phyloP scores from a whole-genome alignment of 768 basidiomycete genomes.

The Wakefieldia striispora region DNA sequence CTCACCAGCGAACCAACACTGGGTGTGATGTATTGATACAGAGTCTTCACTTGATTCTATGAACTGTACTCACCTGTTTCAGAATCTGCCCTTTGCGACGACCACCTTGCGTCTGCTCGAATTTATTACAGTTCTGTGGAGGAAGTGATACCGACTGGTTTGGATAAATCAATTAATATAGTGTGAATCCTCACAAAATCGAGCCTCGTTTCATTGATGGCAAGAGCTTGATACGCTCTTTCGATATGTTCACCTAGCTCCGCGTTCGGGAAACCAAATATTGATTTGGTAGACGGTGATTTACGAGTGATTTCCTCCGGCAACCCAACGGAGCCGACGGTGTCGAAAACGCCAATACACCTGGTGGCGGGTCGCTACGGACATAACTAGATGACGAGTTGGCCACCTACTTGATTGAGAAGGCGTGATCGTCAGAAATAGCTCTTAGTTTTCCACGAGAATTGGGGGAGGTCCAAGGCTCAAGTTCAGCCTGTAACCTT shows the following conservation, averaged over 20 bases:
- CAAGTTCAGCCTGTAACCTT: slow-evolving; percentile 43
- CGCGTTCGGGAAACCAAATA: slow-evolving; percentile 67
- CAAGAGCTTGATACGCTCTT: slow-evolving; percentile 66
- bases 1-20: slow-evolving; percentile 75
- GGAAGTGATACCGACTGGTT: background rate
- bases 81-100: slow-evolving; percentile 54
- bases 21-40: slow-evolving; percentile 6
- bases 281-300: slow-evolving; percentile 41
- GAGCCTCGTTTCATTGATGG: slow-evolving; percentile 60
- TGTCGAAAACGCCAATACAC: slow-evolving; percentile 75
- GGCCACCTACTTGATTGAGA: slow-evolving; percentile 57
- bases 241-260: slow-evolving; percentile 61
- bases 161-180: background rate
- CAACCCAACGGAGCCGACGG: slow-evolving; percentile 70
- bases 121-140: slow-evolving; percentile 57
- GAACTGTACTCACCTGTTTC: slow-evolving; percentile 49
- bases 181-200: slow-evolving; percentile 56
- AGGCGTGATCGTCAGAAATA: slow-evolving; percentile 43
- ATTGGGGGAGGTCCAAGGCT: slow-evolving; percentile 50
- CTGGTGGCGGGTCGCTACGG: slow-evolving; percentile 29
- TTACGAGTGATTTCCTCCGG: slow-evolving; percentile 59
- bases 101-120: slow-evolving; percentile 55
- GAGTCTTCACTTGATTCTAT: background rate
- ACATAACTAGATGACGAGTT: background rate
- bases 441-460: slow-evolving; percentile 56